Evolutionary conservation across 148 eudicot species (phyloP).

Genomic region (Limonium bicolor): DNA sequence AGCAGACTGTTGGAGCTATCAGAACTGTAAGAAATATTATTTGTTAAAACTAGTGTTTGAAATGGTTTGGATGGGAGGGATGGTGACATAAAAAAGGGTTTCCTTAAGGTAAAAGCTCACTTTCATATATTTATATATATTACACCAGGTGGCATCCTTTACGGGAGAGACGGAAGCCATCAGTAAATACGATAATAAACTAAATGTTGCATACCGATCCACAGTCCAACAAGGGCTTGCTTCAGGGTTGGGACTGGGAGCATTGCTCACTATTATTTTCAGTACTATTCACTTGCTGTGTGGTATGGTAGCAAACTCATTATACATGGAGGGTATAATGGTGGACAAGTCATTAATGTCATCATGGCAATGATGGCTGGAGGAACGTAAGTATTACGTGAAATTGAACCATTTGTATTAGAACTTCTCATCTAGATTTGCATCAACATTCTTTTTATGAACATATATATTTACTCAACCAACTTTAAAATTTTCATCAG

Average conservation of each 20-base stretch:
- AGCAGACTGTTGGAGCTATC: slow-evolving; percentile 64
- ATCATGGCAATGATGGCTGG: slow-evolving; percentile 60
- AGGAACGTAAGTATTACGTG: slow-evolving; percentile 37
- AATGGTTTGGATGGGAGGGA: too few species aligned
- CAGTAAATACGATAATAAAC: slow-evolving; percentile 33
- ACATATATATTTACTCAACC: background rate
- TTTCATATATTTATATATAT: background rate
- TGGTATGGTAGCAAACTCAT: slow-evolving; percentile 68
- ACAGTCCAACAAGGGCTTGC: slow-evolving; percentile 52
- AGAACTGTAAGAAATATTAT: slow-evolving; percentile 50
- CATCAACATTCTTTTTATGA: background rate
- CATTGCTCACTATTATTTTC: slow-evolving; percentile 22
- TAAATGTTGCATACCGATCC: slow-evolving; percentile 34
- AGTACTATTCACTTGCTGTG: slow-evolving; percentile 46
- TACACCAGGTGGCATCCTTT: slow-evolving; percentile 65
- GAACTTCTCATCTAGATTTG: background rate
- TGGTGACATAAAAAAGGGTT: too few species aligned
- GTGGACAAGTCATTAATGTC: slow-evolving; percentile 64
- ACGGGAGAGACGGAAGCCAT: slow-evolving; percentile 60
- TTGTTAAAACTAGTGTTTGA: too few species aligned
- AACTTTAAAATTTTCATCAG: background rate
- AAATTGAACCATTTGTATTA: background rate
- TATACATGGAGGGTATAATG: slow-evolving; percentile 46
- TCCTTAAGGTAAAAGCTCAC: background rate
- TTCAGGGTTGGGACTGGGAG: slow-evolving; percentile 59